Evolutionary conservation across 768 basidiomycete species (phyloP).

Genomic region (Boletus sensibilis): DNA sequence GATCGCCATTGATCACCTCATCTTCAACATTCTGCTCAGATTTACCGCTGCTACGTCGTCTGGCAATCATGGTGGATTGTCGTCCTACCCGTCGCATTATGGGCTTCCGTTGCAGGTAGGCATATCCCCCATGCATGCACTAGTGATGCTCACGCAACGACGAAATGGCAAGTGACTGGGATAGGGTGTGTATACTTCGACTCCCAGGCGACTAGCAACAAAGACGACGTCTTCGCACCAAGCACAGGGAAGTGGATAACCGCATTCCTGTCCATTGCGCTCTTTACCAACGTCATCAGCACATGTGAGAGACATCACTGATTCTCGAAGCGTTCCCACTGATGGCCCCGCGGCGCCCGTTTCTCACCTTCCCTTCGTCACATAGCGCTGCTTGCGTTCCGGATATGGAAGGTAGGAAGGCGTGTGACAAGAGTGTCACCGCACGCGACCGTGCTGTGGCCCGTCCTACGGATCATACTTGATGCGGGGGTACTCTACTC

Average conservation of each 20-base stretch:
- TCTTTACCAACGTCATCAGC: constrained; percentile 21
- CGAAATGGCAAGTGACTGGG: constrained; percentile 9
- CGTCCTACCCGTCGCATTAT: constrained; percentile 19
- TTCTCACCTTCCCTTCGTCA: not conserved
- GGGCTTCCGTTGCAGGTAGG: constrained; percentile 12
- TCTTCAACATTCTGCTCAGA: constrained; percentile 7
- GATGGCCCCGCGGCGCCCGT: not conserved
- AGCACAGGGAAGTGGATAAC: constrained; percentile 24
- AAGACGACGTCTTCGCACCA: constrained; percentile 16
- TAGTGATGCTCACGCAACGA: not conserved
- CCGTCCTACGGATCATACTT: constrained; percentile 23
- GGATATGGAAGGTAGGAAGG: constrained; percentile 23
- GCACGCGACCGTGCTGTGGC: constrained; percentile 11
- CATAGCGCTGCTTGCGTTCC: constrained; percentile 24
- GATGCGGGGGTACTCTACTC: constrained; percentile 27
- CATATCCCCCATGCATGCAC: no score
- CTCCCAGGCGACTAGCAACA: constrained; percentile 6
- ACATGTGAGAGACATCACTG: constrained; percentile 12
- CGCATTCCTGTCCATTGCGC: constrained; percentile 19
- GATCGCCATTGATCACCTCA: not conserved
- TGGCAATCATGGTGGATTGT: constrained; percentile 24
- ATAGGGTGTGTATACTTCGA: constrained; percentile 17
- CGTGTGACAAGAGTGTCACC: not conserved
- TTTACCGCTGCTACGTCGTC: constrained; percentile 30
- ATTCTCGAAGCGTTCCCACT: not conserved